Percentiles rank a stretch among this genome's conserved stretches.
Conservation (phyloP, 2,329 filamentous ascomycete species). For the Claviceps pazoutovae region DNA sequence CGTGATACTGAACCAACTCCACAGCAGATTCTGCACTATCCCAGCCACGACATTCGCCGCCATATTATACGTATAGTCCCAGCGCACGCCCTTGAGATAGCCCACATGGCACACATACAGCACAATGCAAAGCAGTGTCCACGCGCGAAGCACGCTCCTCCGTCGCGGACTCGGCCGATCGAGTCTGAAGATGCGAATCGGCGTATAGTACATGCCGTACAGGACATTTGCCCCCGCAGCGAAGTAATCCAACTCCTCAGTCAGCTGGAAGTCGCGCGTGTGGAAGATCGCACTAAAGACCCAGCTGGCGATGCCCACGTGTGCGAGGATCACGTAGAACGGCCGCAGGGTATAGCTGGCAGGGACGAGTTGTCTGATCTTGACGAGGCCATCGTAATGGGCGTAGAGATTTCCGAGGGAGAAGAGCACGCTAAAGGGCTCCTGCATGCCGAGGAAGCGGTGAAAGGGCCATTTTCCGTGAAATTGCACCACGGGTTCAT, state of each 20-base stretch:
- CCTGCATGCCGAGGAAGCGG: conserved; percentile 83
- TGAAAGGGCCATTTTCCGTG: conserved; percentile 98
- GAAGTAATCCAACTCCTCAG: conserved; percentile 95
- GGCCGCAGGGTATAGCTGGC: conserved; percentile 58
- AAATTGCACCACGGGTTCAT: conserved; percentile 70
- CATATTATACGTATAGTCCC: conserved; percentile 99
- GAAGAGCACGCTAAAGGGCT: conserved; percentile 87
- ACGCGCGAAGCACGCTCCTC: conserved; percentile 47
- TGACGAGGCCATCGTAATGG: conserved; percentile 62
- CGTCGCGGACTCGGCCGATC: conserved; percentile 39
- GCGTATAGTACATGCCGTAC: conserved; percentile 79
- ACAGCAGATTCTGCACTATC: conserved; percentile 65
- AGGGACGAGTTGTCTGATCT: conserved; percentile 58
- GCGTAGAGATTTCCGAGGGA: conserved; percentile 82
- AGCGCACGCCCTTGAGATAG: conserved; percentile 73
- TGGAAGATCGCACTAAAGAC: conserved; percentile 84
- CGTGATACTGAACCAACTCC: conserved; percentile 69
- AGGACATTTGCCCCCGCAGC: conserved; percentile 79
- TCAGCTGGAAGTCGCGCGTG: conserved; percentile 68
- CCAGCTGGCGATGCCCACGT: conserved; percentile 74
- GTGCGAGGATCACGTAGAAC: conserved; percentile 71
- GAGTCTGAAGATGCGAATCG: conserved; percentile 70
- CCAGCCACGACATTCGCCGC: conserved; percentile 78
- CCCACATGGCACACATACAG: conserved; percentile 66
- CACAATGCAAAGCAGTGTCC: conserved; percentile 58